phyloP scores from a whole-genome alignment of 2,329 filamentous ascomycete species.

The Geosmithia putterillii region DNA sequence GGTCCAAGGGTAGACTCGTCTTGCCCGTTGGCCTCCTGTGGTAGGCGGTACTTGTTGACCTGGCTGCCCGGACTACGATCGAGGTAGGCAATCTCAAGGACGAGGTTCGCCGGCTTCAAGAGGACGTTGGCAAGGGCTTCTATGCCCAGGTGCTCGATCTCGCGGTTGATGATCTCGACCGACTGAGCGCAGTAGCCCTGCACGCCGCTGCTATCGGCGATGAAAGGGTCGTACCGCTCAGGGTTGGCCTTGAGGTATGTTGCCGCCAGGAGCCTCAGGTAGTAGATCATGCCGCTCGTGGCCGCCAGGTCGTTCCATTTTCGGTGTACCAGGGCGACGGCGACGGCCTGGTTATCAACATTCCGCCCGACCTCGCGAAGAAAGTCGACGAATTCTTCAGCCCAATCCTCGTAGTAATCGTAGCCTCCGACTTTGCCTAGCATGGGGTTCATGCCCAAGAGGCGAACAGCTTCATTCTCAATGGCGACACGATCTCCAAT shows the following conservation, averaged over 20 bases:
- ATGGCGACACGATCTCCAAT: constrained; percentile 52
- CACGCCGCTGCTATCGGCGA: constrained; percentile 42
- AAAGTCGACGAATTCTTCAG: constrained; percentile 59
- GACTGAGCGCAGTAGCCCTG: constrained; percentile 56
- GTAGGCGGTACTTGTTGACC: constrained; percentile 61
- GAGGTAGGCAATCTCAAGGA: constrained; percentile 81
- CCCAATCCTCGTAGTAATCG: constrained; percentile 65
- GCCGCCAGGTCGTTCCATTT: constrained; percentile 61
- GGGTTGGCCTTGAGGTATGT: constrained; percentile 72
- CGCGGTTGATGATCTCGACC: constrained; percentile 64
- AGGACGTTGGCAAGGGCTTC: constrained; percentile 66
- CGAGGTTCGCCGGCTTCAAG: constrained; percentile 65
- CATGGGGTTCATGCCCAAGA: constrained; percentile 59
- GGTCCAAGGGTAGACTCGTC: constrained; percentile 30
- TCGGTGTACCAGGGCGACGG: constrained; percentile 40
- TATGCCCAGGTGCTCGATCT: constrained; percentile 87
- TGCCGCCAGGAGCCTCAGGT: constrained; percentile 69
- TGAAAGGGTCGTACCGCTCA: constrained; percentile 59
- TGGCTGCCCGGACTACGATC: constrained; percentile 70
- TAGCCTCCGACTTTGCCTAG: constrained; percentile 63
- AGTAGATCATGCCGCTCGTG: constrained; percentile 73
- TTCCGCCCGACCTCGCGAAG: constrained; percentile 49
- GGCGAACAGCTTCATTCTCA: constrained; percentile 57
- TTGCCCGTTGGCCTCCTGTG: constrained; percentile 35
- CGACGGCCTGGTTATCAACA: constrained; percentile 46